Evolutionary conservation across 345 rosid genomes (phyloP).

Genomic region (Balakata baccata): DNA sequence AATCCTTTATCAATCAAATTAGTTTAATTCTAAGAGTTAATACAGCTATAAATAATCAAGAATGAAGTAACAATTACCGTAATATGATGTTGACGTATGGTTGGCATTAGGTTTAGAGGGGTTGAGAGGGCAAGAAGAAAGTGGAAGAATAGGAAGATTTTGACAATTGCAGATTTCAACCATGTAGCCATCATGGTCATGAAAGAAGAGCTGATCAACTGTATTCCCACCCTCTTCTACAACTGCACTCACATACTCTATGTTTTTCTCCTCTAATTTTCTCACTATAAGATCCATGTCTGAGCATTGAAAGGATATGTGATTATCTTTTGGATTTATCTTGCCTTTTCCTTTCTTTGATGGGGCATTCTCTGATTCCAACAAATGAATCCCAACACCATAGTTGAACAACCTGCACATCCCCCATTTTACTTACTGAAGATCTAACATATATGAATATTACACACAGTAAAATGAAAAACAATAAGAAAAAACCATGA

Average conservation of each 20-base stretch:
- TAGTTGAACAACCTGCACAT: slow-evolving; percentile 45
- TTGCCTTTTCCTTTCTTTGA: slow-evolving; percentile 31
- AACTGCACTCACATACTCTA: slow-evolving; percentile 41
- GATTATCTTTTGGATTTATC: slow-evolving; percentile 53
- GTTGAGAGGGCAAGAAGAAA: slow-evolving; percentile 46
- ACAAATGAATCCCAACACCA: slow-evolving; percentile 49
- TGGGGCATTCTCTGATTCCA: slow-evolving; percentile 29
- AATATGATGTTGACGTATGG: slow-evolving; percentile 1
- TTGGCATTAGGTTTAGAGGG: slow-evolving; percentile 24
- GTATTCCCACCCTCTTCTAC: slow-evolving; percentile 46
- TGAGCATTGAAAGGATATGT: slow-evolving; percentile 48
- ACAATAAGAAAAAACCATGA: too few relatives aligned
- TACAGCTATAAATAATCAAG: background rate
- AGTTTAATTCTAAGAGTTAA: too few relatives aligned
- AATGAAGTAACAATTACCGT: slow-evolving; percentile 20
- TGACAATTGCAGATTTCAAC: slow-evolving; percentile 42
- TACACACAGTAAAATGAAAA: too few relatives aligned
- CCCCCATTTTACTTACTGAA: too few relatives aligned
- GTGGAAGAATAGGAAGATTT: slow-evolving; percentile 43
- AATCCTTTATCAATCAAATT: too few relatives aligned
- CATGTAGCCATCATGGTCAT: slow-evolving; percentile 52
- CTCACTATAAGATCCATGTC: slow-evolving; percentile 34
- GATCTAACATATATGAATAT: too few relatives aligned
- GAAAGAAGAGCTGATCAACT: slow-evolving; percentile 53
- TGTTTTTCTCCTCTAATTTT: slow-evolving; percentile 33